Conservation (phyloP, 176 grass and related monocot genomes). For the Tillandsia fasciculata region DNA sequence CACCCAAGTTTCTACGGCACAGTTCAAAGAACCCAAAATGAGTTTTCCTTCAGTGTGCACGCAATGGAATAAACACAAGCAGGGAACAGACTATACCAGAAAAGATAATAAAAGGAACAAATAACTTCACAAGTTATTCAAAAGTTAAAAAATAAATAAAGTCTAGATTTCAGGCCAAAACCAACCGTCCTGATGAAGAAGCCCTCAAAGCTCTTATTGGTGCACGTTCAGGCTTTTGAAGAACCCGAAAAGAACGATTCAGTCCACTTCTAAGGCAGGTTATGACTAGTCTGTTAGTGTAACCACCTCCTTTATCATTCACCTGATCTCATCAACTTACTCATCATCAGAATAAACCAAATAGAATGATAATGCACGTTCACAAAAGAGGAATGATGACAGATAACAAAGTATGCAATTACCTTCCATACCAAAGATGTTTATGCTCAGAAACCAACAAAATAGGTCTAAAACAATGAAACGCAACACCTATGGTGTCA, state of each 20-base stretch:
- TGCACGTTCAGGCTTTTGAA: slow-evolving; percentile 94
- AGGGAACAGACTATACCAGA: neutral
- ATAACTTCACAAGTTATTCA: neutral
- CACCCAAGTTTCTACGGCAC: neutral
- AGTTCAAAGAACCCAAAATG: neutral
- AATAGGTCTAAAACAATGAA: no score
- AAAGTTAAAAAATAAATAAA: neutral
- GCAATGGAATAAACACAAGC: neutral
- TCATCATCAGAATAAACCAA: slow-evolving; percentile 5
- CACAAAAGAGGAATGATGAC: neutral
- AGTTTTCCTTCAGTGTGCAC: neutral
- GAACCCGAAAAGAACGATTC: slow-evolving; percentile 84
- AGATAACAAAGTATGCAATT: slow-evolving; percentile 1
- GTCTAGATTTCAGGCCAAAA: slow-evolving; percentile 13
- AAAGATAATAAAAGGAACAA: neutral
- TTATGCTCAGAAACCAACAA: no score
- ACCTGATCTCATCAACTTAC: slow-evolving; percentile 42
- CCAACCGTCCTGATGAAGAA: slow-evolving; percentile 94
- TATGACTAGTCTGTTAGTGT: slow-evolving; percentile 77
- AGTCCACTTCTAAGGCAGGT: slow-evolving; percentile 96
- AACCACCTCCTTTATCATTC: slow-evolving; percentile 91
- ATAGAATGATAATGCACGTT: neutral
- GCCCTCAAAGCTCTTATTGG: slow-evolving; percentile 90
- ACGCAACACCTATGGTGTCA: no score
- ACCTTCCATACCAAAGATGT: neutral